Evolutionary conservation across 2,329 filamentous ascomycete genomes (phyloP), one percentile per base, ranked within the genome.

Genomic region (Ceratocystis huliohia): DNA sequence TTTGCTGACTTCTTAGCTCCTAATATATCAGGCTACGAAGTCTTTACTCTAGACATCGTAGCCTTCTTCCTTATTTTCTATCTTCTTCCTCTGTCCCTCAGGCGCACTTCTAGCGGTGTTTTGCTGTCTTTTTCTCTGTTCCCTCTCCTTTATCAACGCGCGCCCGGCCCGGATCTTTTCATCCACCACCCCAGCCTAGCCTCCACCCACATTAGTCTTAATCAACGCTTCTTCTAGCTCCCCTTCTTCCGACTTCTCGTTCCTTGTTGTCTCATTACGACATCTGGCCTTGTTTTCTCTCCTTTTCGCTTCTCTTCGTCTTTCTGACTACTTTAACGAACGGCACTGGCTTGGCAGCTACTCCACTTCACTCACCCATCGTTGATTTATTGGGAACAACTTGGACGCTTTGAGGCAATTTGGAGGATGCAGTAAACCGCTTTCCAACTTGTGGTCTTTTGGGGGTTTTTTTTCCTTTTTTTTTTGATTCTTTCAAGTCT

Each of bases 381-480:
- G 22, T 28, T 53, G 48, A 13, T 28, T 30, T 37, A 30, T 33
- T 30, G 25, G 28, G 56, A 41, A 15, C 37, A 41, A n/a, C 56
- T 33, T 59, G 37, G 37, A 41, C 56, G 33, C 25, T 15, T 30
- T 59, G 56, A 59, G 56, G 56, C 56, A 59, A 59, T 59, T 57
- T 33, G 56, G 56, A 7, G 28, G n/a, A 22, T 20, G 8, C 30
- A 30, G 3, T 59, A n/a, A 8, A 15, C 56, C 17, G 5, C 33
- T 59, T 59, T 59, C 56, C n/a, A 22, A 20, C n/a, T 2, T 53
- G 46, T 59, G 17, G 8, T 30, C 25, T 30, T 57, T 28, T 30
- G n/a, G n/a, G n/a, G n/a, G 10, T 28, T 57, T 25, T 15, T 48
- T 50, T 50, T 50, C 13, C 8, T 28, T 53, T 53, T 13, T 41